Evolutionary conservation across 2,329 filamentous ascomycete species (phyloP).

Genomic region (Plectosphaerella cucumerina): DNA sequence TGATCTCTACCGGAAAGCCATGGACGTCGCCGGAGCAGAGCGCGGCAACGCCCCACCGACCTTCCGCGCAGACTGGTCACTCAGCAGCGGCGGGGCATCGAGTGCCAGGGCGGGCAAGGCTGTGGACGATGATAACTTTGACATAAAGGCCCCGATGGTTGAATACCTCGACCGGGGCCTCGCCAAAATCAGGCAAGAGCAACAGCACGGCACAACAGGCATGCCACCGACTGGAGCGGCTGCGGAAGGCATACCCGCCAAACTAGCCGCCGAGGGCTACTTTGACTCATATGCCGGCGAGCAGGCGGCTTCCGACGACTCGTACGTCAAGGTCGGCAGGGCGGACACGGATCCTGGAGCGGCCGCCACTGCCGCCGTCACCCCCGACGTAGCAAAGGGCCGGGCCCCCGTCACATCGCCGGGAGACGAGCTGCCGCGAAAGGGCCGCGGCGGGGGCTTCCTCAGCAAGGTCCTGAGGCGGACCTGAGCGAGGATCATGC

Average conservation of each 20-base stretch:
- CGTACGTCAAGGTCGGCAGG: conserved; percentile 11
- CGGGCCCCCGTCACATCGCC: not conserved
- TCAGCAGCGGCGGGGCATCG: conserved; percentile 3
- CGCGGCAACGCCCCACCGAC: conserved; percentile 2
- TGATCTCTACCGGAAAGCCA: conserved; percentile 39
- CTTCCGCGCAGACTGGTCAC: not conserved
- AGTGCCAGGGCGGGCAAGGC: conserved; percentile 1
- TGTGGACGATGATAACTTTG: conserved; percentile 24
- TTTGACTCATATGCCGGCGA: conserved; percentile 13
- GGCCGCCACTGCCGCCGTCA: not conserved
- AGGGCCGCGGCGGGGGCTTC: conserved; percentile 21
- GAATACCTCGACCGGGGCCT: conserved; percentile 42
- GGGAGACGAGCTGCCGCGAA: conserved; percentile 15
- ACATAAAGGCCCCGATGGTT: conserved; percentile 42
- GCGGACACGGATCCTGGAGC: conserved; percentile 1
- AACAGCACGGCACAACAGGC: not conserved
- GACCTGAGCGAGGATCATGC: conserved; percentile 7
- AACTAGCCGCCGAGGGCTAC: conserved; percentile 23
- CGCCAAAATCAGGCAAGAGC: conserved; percentile 34
- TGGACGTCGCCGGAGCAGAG: conserved; percentile 25
- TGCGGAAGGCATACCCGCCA: conserved; percentile 16
- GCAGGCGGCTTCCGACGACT: conserved; percentile 7
- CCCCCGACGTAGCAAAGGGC: conserved; percentile 7
- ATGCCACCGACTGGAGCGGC: not conserved
- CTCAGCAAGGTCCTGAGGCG: conserved; percentile 32